phyloP scores from a whole-genome alignment of 305 asterid genomes.

The Rubia peregrina region DNA sequence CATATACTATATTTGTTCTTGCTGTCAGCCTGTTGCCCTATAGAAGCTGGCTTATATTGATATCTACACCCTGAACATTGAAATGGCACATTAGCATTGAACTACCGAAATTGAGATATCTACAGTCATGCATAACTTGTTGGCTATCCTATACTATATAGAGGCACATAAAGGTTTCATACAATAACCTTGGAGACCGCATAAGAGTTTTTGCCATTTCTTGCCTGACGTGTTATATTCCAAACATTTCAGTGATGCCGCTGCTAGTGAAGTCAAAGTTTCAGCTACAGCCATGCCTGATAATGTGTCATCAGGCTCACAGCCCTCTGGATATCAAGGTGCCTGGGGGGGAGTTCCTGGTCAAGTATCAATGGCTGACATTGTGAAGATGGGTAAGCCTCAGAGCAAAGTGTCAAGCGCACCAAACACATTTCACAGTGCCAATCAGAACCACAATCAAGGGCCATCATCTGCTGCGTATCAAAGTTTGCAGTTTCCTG shows the following conservation, averaged over 20 bases:
- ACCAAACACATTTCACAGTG: slow-evolving; percentile 34
- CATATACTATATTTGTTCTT: not conserved
- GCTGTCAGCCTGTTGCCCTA: not conserved
- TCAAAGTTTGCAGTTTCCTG: slow-evolving; percentile 29
- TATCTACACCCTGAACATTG: not conserved
- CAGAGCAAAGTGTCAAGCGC: slow-evolving; percentile 36
- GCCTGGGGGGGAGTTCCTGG: slow-evolving; percentile 71
- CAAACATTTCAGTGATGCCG: slow-evolving; percentile 44
- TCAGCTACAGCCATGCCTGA: slow-evolving; percentile 30
- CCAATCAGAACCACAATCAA: slow-evolving; percentile 32
- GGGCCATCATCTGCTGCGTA: slow-evolving; percentile 32
- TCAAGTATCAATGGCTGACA: slow-evolving; percentile 92
- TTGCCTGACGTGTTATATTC: slow-evolving; percentile 10
- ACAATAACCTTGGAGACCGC: not conserved
- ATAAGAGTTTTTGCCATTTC: not conserved
- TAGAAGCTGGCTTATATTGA: not conserved
- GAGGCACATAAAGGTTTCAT: not conserved
- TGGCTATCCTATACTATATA: not conserved
- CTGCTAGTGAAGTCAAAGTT: slow-evolving; percentile 43
- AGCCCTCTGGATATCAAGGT: slow-evolving; percentile 48
- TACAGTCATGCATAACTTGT: not conserved
- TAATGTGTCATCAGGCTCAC: slow-evolving; percentile 37
- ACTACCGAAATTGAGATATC: not conserved
- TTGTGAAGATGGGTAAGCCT: slow-evolving; percentile 94
- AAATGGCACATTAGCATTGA: not conserved